Evolutionary conservation across 257 asterid genomes (phyloP).

Genomic region (Paulownia fortunei): DNA sequence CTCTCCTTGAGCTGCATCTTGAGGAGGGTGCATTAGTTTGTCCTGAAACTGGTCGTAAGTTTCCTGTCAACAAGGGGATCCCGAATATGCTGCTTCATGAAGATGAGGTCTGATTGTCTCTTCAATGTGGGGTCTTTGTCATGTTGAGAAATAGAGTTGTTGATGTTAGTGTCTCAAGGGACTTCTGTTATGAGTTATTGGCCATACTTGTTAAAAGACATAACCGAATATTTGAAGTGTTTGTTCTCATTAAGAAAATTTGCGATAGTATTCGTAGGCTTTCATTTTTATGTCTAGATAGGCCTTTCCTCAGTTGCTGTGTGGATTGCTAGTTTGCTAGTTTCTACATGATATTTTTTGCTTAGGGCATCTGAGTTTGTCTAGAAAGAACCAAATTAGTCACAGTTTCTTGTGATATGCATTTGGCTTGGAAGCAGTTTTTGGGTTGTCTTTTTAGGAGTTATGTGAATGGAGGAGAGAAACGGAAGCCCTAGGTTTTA

Average conservation of each 20-base stretch:
- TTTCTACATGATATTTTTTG: too few relatives aligned
- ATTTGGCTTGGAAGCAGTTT: too few relatives aligned
- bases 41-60: slow-evolving; percentile 84
- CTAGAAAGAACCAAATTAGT: too few relatives aligned
- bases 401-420: too few relatives aligned
- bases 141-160: slow-evolving; percentile 26
- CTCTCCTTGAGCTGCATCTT: slow-evolving; percentile 89
- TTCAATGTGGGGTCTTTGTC: neutral
- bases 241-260: slow-evolving; percentile 10
- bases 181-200: neutral
- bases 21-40: slow-evolving; percentile 91
- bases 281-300: too few relatives aligned
- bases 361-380: too few relatives aligned
- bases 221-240: slow-evolving; percentile 1
- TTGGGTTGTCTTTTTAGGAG: too few relatives aligned
- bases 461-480: too few relatives aligned
- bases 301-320: too few relatives aligned
- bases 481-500: too few relatives aligned
- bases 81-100: slow-evolving; percentile 96
- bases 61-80: slow-evolving; percentile 86
- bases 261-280: neutral
- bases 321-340: too few relatives aligned
- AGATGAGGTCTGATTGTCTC: slow-evolving; percentile 70
- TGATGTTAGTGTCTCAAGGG: slow-evolving; percentile 28
- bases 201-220: slow-evolving; percentile 14